Conservation (phyloP, 2,329 filamentous ascomycete species). For the Alternaria infectoria region DNA sequence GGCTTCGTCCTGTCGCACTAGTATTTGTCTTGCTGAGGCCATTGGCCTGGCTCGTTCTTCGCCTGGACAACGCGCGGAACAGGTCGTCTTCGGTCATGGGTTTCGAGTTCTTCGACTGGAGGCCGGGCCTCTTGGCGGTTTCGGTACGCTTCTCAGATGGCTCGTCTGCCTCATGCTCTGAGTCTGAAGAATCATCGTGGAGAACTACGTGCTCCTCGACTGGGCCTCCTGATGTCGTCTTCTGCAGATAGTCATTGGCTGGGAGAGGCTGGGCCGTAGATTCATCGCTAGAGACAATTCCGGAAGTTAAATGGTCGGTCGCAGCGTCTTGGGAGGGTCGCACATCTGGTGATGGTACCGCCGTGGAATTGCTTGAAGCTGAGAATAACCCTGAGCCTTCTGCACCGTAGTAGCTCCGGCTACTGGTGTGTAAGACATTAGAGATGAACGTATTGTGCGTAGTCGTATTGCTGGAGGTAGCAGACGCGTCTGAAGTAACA, state of each 20-base stretch:
- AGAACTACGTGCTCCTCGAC: slow-evolving; percentile 23
- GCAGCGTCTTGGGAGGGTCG: slow-evolving; percentile 1
- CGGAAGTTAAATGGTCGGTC: not conserved
- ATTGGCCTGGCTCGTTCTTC: slow-evolving; percentile 50
- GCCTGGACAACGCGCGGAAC: slow-evolving; percentile 57
- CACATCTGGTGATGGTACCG: slow-evolving; percentile 10
- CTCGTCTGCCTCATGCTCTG: slow-evolving; percentile 28
- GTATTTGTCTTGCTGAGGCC: slow-evolving; percentile 34
- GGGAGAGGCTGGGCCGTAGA: not conserved
- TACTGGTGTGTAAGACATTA: slow-evolving; percentile 27
- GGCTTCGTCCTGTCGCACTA: slow-evolving; percentile 25
- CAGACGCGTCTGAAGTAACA: not conserved
- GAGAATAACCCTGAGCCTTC: slow-evolving; percentile 13
- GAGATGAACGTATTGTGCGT: slow-evolving; percentile 21
- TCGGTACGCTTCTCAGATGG: slow-evolving; percentile 28
- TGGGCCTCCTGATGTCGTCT: slow-evolving; percentile 3
- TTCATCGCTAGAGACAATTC: not conserved
- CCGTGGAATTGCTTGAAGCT: slow-evolving; percentile 19
- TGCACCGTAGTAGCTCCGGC: slow-evolving; percentile 17
- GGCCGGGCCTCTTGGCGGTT: slow-evolving; percentile 20
- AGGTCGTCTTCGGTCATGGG: slow-evolving; percentile 60
- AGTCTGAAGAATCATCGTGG: slow-evolving; percentile 23
- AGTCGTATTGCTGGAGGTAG: too few relatives aligned
- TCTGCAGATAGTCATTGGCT: not conserved
- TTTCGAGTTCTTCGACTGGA: slow-evolving; percentile 30